Base-by-base conservation (phyloP, 2,329 filamentous ascomycete species). In the Sporothrix globosa region DNA sequence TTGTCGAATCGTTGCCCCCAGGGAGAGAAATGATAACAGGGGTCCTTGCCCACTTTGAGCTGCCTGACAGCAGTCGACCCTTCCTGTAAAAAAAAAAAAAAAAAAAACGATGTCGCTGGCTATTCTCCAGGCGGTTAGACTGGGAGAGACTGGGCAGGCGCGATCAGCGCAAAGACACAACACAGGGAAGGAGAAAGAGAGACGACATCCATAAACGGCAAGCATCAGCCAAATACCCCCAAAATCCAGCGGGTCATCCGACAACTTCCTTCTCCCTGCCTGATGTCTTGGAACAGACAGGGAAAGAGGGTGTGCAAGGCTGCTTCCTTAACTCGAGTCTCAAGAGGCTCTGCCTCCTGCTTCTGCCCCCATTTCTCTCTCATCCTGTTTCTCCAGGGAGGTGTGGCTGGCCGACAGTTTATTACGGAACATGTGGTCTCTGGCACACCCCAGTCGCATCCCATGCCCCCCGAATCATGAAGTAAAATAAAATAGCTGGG, bases 121-220 rank as follows among this genome's bases (percentile, higher is more conserved):
- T 48, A 34, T 54, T 65, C 60, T 60, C 60, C 24, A 70, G 68
- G n/a, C 34, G 68, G 68, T 41, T 69, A 69, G 68, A 52, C 30
- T 30, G 39, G 34, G 56, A n/a, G 44, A 69, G 48, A 63, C 56
- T 27, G 41, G 46, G 58, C 48, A 65, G 48, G 48, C 34, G 48
- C 50, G 65, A 67, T 54, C 65, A 54, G 68, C 68, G 60, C 68
- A 67, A 58, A 63, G n/a, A 7, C 24, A 13, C 27, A 46, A 63
- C 58, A 63, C 58, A 27, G 30, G 52, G 68, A 56, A 48, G 68
- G 48, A 56, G 56, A 46, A 17, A 39, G 24, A 30, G 44, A 17
- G 41, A 56, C 44, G 41, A 17, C 34, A 58, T 46, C 52, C 34
- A 46, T 6, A 48, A 58, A 56, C 50, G 65, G 48, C 50, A 54